These are phyloP conservation scores for Candida dajiaensis DNA, from an alignment of 805 yeast genomes.

Conservation along the genomic window DNA sequence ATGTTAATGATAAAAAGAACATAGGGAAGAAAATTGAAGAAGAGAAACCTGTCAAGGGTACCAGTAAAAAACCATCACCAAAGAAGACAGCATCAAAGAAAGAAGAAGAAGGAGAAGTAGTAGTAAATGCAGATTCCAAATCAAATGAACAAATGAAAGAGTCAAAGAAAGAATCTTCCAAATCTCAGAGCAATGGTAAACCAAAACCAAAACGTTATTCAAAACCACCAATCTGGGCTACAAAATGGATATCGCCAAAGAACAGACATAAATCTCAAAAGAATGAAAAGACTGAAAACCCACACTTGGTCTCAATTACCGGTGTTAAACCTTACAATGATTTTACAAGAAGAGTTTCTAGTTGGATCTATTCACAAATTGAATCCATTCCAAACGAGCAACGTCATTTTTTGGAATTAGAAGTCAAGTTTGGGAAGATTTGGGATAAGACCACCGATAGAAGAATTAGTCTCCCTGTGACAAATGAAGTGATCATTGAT, in stretches of 20 bases:
- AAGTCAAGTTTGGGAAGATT: conserved; percentile 67
- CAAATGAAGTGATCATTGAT: conserved; percentile 56
- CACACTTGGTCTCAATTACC: conserved; percentile 39
- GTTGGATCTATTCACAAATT: conserved; percentile 84
- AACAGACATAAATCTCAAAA: neutral
- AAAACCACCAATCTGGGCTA: conserved; percentile 80
- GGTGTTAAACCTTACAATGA: conserved; percentile 78
- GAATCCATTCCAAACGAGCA: conserved; percentile 52
- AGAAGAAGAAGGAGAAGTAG: too few species aligned
- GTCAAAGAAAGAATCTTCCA: neutral
- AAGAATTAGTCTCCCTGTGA: conserved; percentile 58
- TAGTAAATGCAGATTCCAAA: neutral
- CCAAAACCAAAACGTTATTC: conserved; percentile 56
- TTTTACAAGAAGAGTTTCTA: conserved; percentile 72
- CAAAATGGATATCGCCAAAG: conserved; percentile 41
- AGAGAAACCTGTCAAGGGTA: neutral
- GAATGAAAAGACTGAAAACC: neutral
- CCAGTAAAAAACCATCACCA: conserved; percentile 5
- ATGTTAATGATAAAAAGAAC: conserved; percentile 2
- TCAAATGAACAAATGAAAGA: neutral
- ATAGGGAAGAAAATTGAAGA: neutral
- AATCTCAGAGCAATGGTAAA: neutral
- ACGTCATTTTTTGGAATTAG: conserved; percentile 59
- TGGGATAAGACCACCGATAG: conserved; percentile 58
- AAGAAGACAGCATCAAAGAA: neutral